A percentile compares a stretch with the other conserved stretches of the same genome.
Evolutionary conservation across 768 basidiomycete genomes (phyloP).

Genomic region (Pleurotus sapidus): DNA sequence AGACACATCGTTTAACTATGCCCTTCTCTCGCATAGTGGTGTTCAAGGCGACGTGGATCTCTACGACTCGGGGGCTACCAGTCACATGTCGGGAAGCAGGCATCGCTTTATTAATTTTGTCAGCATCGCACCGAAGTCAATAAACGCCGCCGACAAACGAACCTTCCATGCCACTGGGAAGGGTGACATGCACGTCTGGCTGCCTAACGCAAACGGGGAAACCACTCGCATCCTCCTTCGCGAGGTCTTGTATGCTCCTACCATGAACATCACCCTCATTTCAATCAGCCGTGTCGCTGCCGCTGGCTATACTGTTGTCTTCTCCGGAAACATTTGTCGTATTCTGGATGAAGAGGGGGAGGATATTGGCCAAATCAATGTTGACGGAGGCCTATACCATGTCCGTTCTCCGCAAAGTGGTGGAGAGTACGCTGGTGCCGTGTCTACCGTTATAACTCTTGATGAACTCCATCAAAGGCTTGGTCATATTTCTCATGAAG

Average conservation of each 20-base stretch:
- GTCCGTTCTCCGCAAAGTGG: slow-evolving; percentile 10
- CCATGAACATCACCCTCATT: slow-evolving; percentile 27
- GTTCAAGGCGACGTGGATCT: slow-evolving; percentile 19
- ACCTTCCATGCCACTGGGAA: slow-evolving; percentile 25
- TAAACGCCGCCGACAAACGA: slow-evolving; percentile 26
- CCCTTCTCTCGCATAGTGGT: not conserved
- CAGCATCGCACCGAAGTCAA: slow-evolving; percentile 21
- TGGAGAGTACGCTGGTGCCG: slow-evolving; percentile 8
- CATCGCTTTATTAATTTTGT: slow-evolving; percentile 25
- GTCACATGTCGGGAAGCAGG: slow-evolving; percentile 31
- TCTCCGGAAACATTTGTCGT: slow-evolving; percentile 19
- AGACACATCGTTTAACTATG: not conserved
- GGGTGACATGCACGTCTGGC: slow-evolving; percentile 24
- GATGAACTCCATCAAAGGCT: slow-evolving; percentile 22
- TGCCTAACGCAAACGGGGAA: slow-evolving; percentile 19
- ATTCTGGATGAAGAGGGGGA: slow-evolving; percentile 18
- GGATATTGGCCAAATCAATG: slow-evolving; percentile 16
- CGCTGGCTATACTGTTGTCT: slow-evolving; percentile 19
- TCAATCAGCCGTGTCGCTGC: slow-evolving; percentile 26
- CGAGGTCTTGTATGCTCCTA: slow-evolving; percentile 27
- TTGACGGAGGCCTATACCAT: slow-evolving; percentile 16
- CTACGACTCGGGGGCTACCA: slow-evolving; percentile 34
- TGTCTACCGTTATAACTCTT: slow-evolving; percentile 16
- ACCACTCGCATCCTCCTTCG: slow-evolving; percentile 20
- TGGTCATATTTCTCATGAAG: slow-evolving; percentile 20